Conservation (phyloP, 139 green algal genomes). For the Spirogloea muscicola region DNA sequence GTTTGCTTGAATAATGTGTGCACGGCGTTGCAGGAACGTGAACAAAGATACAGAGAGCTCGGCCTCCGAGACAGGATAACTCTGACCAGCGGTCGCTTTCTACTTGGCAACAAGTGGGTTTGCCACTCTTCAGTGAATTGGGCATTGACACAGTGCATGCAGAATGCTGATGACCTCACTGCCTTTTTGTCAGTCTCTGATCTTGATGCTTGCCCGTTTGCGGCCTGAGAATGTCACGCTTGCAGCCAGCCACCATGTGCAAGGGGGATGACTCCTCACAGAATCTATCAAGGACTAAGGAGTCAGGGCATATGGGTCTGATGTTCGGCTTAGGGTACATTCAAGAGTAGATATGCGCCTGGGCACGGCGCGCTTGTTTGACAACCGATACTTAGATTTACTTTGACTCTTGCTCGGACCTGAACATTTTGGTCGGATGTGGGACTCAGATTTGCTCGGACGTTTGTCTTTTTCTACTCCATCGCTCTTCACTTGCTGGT, state of each 20-base stretch:
- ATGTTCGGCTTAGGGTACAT: no score
- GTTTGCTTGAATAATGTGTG: no score
- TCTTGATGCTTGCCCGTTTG: not conserved
- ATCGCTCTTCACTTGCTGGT: conserved; percentile 75
- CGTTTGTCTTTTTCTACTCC: conserved; percentile 79
- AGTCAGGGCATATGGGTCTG: no score
- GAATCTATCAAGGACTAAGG: no score
- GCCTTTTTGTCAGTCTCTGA: not conserved
- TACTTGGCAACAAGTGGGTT: conserved; percentile 32
- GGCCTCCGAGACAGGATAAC: conserved; percentile 37
- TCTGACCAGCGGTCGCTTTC: conserved; percentile 33
- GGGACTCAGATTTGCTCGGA: conserved; percentile 22
- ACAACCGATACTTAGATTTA: no score
- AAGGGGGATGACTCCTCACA: no score
- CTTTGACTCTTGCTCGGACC: no score
- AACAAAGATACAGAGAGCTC: conserved; percentile 36
- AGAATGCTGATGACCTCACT: not conserved
- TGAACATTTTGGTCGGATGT: no score
- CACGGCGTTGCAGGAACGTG: conserved; percentile 35
- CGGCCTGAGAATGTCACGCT: not conserved
- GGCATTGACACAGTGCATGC: not conserved
- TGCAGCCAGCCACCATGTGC: no score
- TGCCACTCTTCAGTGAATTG: not conserved
- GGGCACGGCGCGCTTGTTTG: no score
- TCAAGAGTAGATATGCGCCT: no score